Base-by-base conservation (phyloP, 2,329 filamentous ascomycete species). In the Spiromastix sp. region DNA sequence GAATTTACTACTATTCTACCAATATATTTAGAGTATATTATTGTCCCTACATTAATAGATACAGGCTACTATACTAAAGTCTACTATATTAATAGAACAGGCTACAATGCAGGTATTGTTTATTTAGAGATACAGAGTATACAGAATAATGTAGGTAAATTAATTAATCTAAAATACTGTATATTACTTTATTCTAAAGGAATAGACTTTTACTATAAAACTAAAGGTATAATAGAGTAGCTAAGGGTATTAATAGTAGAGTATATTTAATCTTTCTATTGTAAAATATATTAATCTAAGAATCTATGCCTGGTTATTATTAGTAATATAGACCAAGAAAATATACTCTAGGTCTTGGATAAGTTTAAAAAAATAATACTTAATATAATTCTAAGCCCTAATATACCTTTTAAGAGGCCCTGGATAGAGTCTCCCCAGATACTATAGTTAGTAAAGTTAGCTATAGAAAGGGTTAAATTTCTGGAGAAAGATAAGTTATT, bases 41-140 rank as follows among this genome's bases (percentile, higher is more conserved):
- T 98, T 42, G 67, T 91, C 6, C 91, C 91, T 0, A 94, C 85
- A 5, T 68, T 98, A 41, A 96, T 87, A 1, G 89, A 98, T 57
- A 82, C 87, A 37, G 85, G 78, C 8, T 95, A 93, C 55, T 81
- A 89, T 45, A 98, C 91, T 2, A 93, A 98, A 59, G 91, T 98
- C 2, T 86, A 94, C 64, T 91, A 98, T 56, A 74, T 98, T 37
- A 85, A 98, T 54, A 87, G 85, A 11, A 77, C 84, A 46, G 91
- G 91, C 38, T 82, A 96, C 44, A 91, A 98, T 70, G 91, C 91
- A 27, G 91, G 86, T 43, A 87, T 95, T 1, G 91, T 98, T 6
- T 98, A 98, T 61, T 95, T 89, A 0, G 91, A 98, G 61, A 98
- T 98, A 91, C 91, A 98, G 61, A 91, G 80, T 16, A 77, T 94